Conservation (phyloP, 345 rosid genomes). For the Hevea brasiliensis region DNA sequence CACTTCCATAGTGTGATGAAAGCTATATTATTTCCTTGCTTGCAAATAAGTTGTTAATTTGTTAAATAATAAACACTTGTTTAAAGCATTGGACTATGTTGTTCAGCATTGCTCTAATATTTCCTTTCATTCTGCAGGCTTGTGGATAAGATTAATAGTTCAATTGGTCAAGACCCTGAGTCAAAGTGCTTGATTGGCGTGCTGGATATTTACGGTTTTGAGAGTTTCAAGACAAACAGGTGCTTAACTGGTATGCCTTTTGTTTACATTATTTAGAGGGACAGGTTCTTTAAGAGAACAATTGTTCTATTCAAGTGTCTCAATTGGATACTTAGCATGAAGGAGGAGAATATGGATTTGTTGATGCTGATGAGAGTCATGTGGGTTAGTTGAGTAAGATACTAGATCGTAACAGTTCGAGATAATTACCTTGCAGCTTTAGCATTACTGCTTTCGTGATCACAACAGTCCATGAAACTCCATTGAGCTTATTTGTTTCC, state of each 20-base stretch:
- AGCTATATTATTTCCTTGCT: conserved; percentile 5
- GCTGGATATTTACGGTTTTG: conserved; percentile 98
- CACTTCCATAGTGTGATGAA: conserved; percentile 15
- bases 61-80: conserved; percentile 13
- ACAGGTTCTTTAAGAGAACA: conserved; percentile 34
- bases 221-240: conserved; percentile 99
- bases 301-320: conserved; percentile 15
- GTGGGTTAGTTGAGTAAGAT: not conserved
- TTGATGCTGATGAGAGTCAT: not conserved
- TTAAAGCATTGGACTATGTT: conserved; percentile 1
- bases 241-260: conserved; percentile 80
- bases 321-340: conserved; percentile 3
- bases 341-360: not conserved
- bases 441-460: not conserved
- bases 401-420: not conserved
- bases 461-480: not conserved
- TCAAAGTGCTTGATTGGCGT: conserved; percentile 91
- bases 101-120: conserved; percentile 13
- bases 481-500: not conserved
- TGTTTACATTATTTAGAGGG: conserved; percentile 36
- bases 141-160: conserved; percentile 84
- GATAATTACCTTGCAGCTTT: conserved; percentile 7
- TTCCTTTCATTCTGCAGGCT: conserved; percentile 56
- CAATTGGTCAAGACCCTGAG: conserved; percentile 95
- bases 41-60: conserved; percentile 13